Conservation (phyloP, 2,329 filamentous ascomycete genomes). For the Ophiostoma tasmaniense region DNA sequence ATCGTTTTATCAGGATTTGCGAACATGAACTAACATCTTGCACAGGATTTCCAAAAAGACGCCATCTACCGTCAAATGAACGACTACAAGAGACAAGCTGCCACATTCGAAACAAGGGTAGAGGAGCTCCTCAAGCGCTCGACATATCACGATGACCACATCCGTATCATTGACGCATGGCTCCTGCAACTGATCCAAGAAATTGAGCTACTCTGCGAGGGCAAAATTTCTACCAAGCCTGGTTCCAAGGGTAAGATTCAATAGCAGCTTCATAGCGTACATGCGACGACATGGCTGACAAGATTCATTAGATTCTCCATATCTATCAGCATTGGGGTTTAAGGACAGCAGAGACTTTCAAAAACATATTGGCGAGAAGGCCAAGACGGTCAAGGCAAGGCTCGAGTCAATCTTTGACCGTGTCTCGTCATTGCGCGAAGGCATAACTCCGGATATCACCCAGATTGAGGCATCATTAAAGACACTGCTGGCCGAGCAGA, state of each 20-base stretch:
- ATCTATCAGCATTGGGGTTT: constrained; percentile 52
- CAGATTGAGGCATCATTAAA: constrained; percentile 69
- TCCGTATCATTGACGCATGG: constrained; percentile 87
- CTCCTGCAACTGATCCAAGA: constrained; percentile 66
- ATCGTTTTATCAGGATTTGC: not conserved
- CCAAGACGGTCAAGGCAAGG: constrained; percentile 65
- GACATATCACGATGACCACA: constrained; percentile 81
- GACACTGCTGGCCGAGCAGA: constrained; percentile 69
- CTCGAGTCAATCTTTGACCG: constrained; percentile 60
- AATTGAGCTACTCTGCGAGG: constrained; percentile 50
- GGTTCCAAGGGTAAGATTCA: constrained; percentile 34
- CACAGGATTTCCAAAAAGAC: constrained; percentile 84
- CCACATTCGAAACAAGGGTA: constrained; percentile 69
- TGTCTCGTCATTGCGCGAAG: constrained; percentile 42
- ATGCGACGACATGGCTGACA: not conserved
- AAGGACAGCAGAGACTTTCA: constrained; percentile 66
- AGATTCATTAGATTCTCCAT: constrained; percentile 39
- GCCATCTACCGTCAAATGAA: constrained; percentile 96
- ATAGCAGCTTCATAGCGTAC: not conserved
- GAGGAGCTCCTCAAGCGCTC: constrained; percentile 71
- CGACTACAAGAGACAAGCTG: constrained; percentile 89
- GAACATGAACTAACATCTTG: constrained; percentile 23
- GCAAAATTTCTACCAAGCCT: constrained; percentile 36
- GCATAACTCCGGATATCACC: constrained; percentile 57
- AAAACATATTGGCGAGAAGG: constrained; percentile 68